Base-by-base conservation (phyloP, 192 early-diverging fungal genomes). In the Haplosporangium gracile region DNA sequence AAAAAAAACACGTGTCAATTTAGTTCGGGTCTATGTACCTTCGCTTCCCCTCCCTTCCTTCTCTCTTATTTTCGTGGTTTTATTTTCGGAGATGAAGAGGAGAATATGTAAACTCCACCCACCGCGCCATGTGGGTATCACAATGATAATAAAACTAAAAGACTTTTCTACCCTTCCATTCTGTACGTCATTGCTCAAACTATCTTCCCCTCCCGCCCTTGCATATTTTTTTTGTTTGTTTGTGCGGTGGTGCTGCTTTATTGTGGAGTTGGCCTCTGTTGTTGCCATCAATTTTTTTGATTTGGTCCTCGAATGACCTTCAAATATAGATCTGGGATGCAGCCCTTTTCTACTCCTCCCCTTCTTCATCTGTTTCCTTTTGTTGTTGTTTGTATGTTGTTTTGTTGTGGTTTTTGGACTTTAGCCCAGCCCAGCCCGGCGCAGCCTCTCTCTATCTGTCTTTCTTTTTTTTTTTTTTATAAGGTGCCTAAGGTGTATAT, bases 1-100 rank as follows among this genome's bases (percentile, higher is more conserved):
- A 29, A 63, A n/a, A 63, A 63, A 22, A n/a, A 57, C 6, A 5
- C n/a, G n/a, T 60, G n/a, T 60, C 26, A 10, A 10, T 11, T 65
- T 65, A 65, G 29, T 65, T 5, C 60, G 11, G 29, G 11, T 15
- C 10, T 1, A 65, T 65, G 26, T 32, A 15, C n/a, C n/a, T 8
- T 60, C 55, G 0, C 60, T 10, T 10, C 11, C 55, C 9, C 6
- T 60, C 1, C 15, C 15, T 65, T 65, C 29, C 9, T 29, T 55
- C 8, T 32, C 9, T 57, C n/a, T 26, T 60, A 1, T 24, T 34
- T 65, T 57, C n/a, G 24, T 32, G 11, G 11, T 15, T 29, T 29
- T 65, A 65, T 65, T 65, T 65, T 65, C 60, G 60, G 60, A 65
- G 60, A 65, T 65, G 60, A 65, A 65, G 11, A 32, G 7, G 60